A percentile compares a stretch with the other conserved stretches of the same genome.
phyloP scores from a whole-genome alignment of 2,329 filamentous ascomycete species.

The Trichoderma sp. region DNA sequence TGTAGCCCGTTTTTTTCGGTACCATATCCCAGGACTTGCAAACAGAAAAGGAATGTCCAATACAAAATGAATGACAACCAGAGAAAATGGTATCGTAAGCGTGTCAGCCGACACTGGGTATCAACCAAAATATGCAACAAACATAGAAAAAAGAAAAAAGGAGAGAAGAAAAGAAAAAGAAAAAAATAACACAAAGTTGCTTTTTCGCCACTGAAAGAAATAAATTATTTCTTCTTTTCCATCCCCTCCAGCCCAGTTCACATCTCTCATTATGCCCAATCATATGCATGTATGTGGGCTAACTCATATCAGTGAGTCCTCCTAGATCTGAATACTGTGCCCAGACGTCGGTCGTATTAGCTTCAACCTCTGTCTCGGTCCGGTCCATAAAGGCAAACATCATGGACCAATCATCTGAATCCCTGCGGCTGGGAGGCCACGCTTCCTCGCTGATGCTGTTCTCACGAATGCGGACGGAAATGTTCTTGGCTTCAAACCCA shows the following conservation, averaged over 20 bases:
- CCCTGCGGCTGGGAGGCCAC: constrained; percentile 24
- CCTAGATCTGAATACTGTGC: constrained; percentile 47
- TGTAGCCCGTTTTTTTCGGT: constrained; percentile 8
- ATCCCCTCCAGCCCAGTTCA: not conserved
- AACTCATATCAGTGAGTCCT: constrained; percentile 41
- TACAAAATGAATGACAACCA: constrained; percentile 15
- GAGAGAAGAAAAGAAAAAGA: not conserved
- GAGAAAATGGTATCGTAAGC: constrained; percentile 15
- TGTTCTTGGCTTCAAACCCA: constrained; percentile 22
- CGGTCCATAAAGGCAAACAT: constrained; percentile 38
- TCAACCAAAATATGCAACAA: constrained; percentile 16
- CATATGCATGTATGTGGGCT: constrained; percentile 18
- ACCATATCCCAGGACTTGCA: constrained; percentile 10
- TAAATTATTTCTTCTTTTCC: not conserved
- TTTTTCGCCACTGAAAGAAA: not conserved
- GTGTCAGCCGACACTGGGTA: constrained; percentile 20
- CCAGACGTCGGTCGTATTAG: constrained; percentile 35
- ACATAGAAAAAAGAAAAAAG: not conserved
- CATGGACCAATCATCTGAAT: constrained; percentile 36
- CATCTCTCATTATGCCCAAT: not conserved
- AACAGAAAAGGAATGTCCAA: constrained; percentile 11
- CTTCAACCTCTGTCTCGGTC: constrained; percentile 18
- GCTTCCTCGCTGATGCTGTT: constrained; percentile 29
- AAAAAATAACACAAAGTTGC: not conserved
- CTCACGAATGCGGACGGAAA: constrained; percentile 20